These are phyloP conservation scores for Cadophora sp. DNA, from an alignment of 2,329 filamentous ascomycete species.

Conservation along the genomic window DNA sequence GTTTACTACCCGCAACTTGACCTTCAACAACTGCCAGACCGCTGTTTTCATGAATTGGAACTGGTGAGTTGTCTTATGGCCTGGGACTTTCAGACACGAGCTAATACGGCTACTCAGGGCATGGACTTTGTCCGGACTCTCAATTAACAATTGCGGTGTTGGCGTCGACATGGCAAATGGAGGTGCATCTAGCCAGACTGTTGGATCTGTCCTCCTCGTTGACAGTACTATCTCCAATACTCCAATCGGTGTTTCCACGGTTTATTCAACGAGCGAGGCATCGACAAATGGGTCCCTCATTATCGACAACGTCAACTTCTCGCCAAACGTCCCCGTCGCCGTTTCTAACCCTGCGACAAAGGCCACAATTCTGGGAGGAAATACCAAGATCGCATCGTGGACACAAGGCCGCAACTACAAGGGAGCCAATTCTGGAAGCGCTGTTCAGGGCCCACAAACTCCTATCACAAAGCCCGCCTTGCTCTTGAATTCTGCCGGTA, in stretches of 20 bases:
- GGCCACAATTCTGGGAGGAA: conserved; percentile 70
- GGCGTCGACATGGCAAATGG: conserved; percentile 81
- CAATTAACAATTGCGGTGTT: conserved; percentile 75
- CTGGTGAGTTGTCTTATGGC: conserved; percentile 58
- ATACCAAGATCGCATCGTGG: conserved; percentile 73
- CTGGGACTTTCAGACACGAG: background rate
- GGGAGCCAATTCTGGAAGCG: conserved; percentile 49
- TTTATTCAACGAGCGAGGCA: conserved; percentile 68
- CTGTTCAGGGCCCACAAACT: conserved; percentile 65
- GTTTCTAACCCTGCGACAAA: conserved; percentile 65
- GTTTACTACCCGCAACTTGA: conserved; percentile 83
- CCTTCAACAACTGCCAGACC: conserved; percentile 82
- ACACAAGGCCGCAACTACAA: conserved; percentile 80
- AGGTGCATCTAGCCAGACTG: conserved; percentile 68
- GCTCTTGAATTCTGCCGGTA: conserved; percentile 69
- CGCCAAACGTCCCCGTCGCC: conserved; percentile 67
- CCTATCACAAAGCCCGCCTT: conserved; percentile 67
- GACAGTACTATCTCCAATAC: conserved; percentile 84
- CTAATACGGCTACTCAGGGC: conserved; percentile 43
- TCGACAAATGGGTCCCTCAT: conserved; percentile 82
- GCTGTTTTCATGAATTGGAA: conserved; percentile 93
- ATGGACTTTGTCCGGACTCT: conserved; percentile 79
- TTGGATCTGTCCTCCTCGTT: conserved; percentile 83
- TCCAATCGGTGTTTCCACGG: conserved; percentile 76
- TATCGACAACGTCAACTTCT: conserved; percentile 89